Percentiles rank a stretch among this genome's conserved stretches.
Evolutionary conservation across 495 filamentous ascomycete genomes (phyloP).

Genomic region (Apiosordaria backusii): DNA sequence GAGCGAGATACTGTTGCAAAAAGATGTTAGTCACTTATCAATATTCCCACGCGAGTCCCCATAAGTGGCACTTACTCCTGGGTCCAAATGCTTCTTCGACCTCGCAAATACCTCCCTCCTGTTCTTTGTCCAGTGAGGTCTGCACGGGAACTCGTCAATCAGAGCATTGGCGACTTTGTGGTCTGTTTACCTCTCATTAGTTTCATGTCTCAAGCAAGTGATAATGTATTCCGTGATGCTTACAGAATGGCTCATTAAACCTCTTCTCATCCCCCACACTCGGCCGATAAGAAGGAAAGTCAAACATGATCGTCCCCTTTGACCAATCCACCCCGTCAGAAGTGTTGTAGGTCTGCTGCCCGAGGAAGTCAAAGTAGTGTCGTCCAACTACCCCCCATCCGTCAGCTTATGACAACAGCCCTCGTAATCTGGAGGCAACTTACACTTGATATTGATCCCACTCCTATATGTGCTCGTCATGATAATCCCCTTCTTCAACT

Average conservation of each 20-base stretch:
- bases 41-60: slow-evolving; percentile 17
- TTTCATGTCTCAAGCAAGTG: no score
- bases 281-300: slow-evolving; percentile 47
- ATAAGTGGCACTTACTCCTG: slow-evolving; percentile 24
- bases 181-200: neutral
- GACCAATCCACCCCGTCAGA: slow-evolving; percentile 44
- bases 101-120: slow-evolving; percentile 43
- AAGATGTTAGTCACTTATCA: neutral
- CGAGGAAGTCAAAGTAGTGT: slow-evolving; percentile 46
- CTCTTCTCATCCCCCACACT: slow-evolving; percentile 44
- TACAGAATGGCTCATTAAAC: slow-evolving; percentile 50
- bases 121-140: slow-evolving; percentile 54
- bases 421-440: neutral
- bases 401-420: neutral
- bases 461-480: slow-evolving; percentile 51
- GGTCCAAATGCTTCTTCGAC: slow-evolving; percentile 45
- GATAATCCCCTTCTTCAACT: slow-evolving; percentile 37
- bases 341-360: slow-evolving; percentile 48
- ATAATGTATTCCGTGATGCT: slow-evolving; percentile 38
- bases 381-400: slow-evolving; percentile 31
- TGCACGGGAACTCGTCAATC: slow-evolving; percentile 46
- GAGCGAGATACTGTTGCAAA: neutral
- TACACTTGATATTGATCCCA: slow-evolving; percentile 52
- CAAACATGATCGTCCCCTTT: slow-evolving; percentile 52
- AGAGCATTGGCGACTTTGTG: slow-evolving; percentile 44